phyloP scores from a whole-genome alignment of 1,284 basidiomycete genomes.

The Bjerkandera adusta region DNA sequence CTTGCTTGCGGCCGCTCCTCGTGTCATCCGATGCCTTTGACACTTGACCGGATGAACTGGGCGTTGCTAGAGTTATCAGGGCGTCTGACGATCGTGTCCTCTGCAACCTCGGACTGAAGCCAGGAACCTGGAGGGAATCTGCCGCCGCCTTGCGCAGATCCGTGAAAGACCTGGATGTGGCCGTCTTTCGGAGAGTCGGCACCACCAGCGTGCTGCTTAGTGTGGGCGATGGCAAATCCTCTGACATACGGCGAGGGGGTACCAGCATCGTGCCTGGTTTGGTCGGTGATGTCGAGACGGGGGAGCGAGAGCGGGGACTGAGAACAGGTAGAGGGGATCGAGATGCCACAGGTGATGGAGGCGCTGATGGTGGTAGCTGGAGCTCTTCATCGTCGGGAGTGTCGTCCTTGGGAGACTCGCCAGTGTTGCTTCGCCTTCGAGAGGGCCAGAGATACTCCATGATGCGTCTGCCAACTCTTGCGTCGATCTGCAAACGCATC shows the following conservation, averaged over 20 bases:
- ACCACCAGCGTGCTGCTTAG: slow-evolving; percentile 26
- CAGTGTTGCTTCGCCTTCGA: slow-evolving; percentile 38
- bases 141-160: slow-evolving; percentile 54
- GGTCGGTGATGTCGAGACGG: background rate
- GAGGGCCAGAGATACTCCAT: slow-evolving; percentile 90
- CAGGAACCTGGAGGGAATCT: slow-evolving; percentile 32
- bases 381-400: slow-evolving; percentile 14
- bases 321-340: slow-evolving; percentile 6
- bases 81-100: slow-evolving; percentile 30
- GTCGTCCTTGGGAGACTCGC: slow-evolving; percentile 24
- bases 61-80: slow-evolving; percentile 16
- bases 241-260: slow-evolving; percentile 22
- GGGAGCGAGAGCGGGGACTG: background rate
- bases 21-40: slow-evolving; percentile 17
- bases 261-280: background rate
- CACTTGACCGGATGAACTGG: slow-evolving; percentile 16
- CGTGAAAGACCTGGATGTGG: slow-evolving; percentile 66
- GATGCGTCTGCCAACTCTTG: slow-evolving; percentile 69
- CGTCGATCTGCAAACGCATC: slow-evolving; percentile 85
- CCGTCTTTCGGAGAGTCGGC: slow-evolving; percentile 47
- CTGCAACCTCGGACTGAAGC: slow-evolving; percentile 24
- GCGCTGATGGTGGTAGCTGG: slow-evolving; percentile 12
- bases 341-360: slow-evolving; percentile 8
- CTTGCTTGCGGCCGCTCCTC: slow-evolving; percentile 16
- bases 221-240: slow-evolving; percentile 24